These are phyloP conservation scores for Elaeagnus macrophylla DNA, from an alignment of 306 rosid species.

Conservation along the genomic window DNA sequence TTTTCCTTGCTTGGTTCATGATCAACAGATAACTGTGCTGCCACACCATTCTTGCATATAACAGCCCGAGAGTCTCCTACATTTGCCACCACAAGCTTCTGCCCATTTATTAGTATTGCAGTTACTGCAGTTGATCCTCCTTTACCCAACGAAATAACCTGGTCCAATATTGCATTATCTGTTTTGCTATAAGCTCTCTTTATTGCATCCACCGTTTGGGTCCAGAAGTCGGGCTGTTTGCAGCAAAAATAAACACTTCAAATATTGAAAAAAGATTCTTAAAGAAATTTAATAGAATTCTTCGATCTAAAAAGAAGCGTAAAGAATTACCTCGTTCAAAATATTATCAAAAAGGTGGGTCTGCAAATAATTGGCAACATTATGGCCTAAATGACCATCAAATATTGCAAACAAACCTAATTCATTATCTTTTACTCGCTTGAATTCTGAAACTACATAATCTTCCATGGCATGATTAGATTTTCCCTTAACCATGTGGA, in stretches of 20 bases:
- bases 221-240: constrained; percentile 51
- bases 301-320: neutral
- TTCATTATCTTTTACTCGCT: constrained; percentile 34
- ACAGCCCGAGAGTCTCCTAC: constrained; percentile 71
- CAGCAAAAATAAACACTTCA: constrained; percentile 9
- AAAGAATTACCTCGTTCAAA: constrained; percentile 38
- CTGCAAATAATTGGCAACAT: constrained; percentile 55
- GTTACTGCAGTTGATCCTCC: constrained; percentile 81
- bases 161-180: constrained; percentile 47
- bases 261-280: neutral
- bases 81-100: constrained; percentile 54
- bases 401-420: constrained; percentile 68
- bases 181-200: constrained; percentile 45
- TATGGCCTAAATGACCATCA: constrained; percentile 68
- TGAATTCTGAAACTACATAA: constrained; percentile 46
- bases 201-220: constrained; percentile 35
- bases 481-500: constrained; percentile 59
- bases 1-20: constrained; percentile 65
- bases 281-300: neutral
- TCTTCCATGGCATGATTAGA: constrained; percentile 64
- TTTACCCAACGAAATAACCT: constrained; percentile 37
- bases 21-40: constrained; percentile 49
- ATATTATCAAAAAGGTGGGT: constrained; percentile 49
- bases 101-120: constrained; percentile 49
- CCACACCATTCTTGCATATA: constrained; percentile 43